These are phyloP conservation scores for Phytophthora boehmeriae DNA, from an alignment of 352 stramenopile genomes.

Conservation along the genomic window DNA sequence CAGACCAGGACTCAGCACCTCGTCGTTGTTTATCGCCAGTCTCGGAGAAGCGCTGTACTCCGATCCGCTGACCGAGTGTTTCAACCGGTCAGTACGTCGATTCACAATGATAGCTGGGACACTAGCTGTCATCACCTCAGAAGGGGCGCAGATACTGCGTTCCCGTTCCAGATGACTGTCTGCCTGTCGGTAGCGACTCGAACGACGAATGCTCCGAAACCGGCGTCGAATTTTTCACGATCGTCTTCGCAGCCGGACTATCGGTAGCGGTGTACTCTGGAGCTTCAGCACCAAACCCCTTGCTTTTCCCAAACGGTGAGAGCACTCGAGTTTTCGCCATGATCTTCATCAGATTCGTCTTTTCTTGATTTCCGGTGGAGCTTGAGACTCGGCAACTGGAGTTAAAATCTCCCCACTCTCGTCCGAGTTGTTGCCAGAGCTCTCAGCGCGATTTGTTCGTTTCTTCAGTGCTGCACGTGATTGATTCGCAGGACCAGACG, in stretches of 20 bases:
- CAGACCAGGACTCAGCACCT: slow-evolving; percentile 53
- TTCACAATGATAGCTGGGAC: slow-evolving; percentile 41
- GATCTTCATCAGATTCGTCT: slow-evolving; percentile 68
- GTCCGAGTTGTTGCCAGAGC: slow-evolving; percentile 14
- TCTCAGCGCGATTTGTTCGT: slow-evolving; percentile 20
- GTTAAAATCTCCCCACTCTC: slow-evolving; percentile 10
- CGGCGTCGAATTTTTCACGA: slow-evolving; percentile 18
- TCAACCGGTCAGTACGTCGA: slow-evolving; percentile 52
- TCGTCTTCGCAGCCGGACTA: slow-evolving; percentile 8
- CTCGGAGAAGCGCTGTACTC: slow-evolving; percentile 42
- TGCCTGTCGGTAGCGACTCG: slow-evolving; percentile 1
- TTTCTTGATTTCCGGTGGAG: slow-evolving; percentile 33
- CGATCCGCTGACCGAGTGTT: slow-evolving; percentile 49
- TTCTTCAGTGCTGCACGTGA: slow-evolving; percentile 22
- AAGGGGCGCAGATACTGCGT: slow-evolving; percentile 3
- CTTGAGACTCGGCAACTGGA: slow-evolving; percentile 20
- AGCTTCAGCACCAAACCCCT: slow-evolving; percentile 19
- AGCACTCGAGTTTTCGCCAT: slow-evolving; percentile 67
- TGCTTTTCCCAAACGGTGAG: slow-evolving; percentile 60
- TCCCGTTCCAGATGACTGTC: slow-evolving; percentile 3
- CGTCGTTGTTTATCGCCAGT: slow-evolving; percentile 26
- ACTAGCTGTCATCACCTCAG: slow-evolving; percentile 27
- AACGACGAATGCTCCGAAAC: slow-evolving; percentile 18
- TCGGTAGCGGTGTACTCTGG: slow-evolving; percentile 4
- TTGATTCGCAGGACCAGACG: slow-evolving; percentile 11